A percentile compares a stretch with the other conserved stretches of the same genome.
Conservation (phyloP, 306 rosid genomes). For the Acacia melanoxylon region DNA sequence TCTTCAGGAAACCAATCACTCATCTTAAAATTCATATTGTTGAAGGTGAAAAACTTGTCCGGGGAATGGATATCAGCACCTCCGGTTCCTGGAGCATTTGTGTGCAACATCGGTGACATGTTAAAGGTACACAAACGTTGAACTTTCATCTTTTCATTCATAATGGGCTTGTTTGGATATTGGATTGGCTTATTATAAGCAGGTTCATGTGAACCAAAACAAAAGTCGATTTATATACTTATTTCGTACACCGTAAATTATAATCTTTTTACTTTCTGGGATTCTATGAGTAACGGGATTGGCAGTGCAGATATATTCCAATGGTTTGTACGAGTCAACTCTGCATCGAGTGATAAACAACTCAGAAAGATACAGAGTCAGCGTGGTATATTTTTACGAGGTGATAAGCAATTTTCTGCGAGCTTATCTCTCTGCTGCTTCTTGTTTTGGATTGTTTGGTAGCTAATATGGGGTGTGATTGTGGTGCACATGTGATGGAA, state of each 20-base stretch:
- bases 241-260: too few relatives aligned
- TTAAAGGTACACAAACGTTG: slow-evolving; percentile 59
- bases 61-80: slow-evolving; percentile 98
- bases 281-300: slow-evolving; percentile 1
- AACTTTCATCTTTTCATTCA: background rate
- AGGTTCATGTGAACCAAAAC: too few relatives aligned
- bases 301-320: slow-evolving; percentile 77
- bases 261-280: background rate
- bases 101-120: slow-evolving; percentile 96
- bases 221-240: too few relatives aligned
- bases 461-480: background rate
- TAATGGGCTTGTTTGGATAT: background rate
- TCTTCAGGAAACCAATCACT: background rate
- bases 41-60: slow-evolving; percentile 78
- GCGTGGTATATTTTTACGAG: slow-evolving; percentile 85
- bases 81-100: slow-evolving; percentile 77
- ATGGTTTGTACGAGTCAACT: slow-evolving; percentile 86
- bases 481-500: slow-evolving; percentile 14
- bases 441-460: background rate
- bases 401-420: slow-evolving; percentile 33
- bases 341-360: slow-evolving; percentile 79
- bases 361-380: slow-evolving; percentile 66
- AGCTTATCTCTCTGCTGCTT: background rate
- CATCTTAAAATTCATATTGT: slow-evolving; percentile 20
- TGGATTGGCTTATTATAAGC: too few relatives aligned